Percentiles rank a stretch among this genome's conserved stretches.
Conservation (phyloP, 2,329 filamentous ascomycete genomes). For the Curvularia spicifera region DNA sequence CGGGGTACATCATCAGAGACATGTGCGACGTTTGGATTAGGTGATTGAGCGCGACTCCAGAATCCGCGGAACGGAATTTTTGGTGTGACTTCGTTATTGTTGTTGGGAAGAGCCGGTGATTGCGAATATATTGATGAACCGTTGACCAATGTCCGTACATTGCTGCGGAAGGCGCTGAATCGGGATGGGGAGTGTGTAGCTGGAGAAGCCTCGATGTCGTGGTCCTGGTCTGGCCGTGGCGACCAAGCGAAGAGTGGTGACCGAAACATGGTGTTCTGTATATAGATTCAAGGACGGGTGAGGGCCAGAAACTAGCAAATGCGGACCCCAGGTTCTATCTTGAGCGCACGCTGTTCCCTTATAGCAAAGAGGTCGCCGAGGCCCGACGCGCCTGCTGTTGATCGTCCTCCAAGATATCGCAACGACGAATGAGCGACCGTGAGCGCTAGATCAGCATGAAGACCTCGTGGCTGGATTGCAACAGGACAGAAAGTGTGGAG, state of each 20-base stretch:
- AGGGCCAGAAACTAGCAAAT: constrained; percentile 21
- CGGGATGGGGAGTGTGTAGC: constrained; percentile 28
- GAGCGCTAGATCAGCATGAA: constrained; percentile 35
- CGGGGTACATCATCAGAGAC: constrained; percentile 29
- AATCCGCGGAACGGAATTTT: constrained; percentile 45
- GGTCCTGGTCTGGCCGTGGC: constrained; percentile 40
- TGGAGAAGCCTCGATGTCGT: constrained; percentile 34
- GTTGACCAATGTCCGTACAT: constrained; percentile 42
- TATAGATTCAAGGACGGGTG: constrained; percentile 13
- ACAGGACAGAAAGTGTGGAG: constrained; percentile 20
- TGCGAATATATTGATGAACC: constrained; percentile 49
- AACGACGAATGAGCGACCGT: constrained; percentile 36
- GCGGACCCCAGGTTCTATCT: constrained; percentile 20
- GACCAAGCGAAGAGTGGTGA: constrained; percentile 44
- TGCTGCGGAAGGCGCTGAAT: constrained; percentile 29
- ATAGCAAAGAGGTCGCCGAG: constrained; percentile 34
- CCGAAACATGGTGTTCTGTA: constrained; percentile 38
- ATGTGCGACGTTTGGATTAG: constrained; percentile 30
- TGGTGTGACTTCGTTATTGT: constrained; percentile 34
- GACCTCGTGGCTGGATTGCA: constrained; percentile 26
- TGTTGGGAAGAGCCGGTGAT: constrained; percentile 34
- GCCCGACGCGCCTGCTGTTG: constrained; percentile 27
- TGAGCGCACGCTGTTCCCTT: constrained; percentile 32
- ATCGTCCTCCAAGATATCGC: constrained; percentile 24
- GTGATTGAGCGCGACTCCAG: constrained; percentile 38